Conservation (phyloP, 2,329 filamentous ascomycete species). For the Decorospora gaudefroyi region DNA sequence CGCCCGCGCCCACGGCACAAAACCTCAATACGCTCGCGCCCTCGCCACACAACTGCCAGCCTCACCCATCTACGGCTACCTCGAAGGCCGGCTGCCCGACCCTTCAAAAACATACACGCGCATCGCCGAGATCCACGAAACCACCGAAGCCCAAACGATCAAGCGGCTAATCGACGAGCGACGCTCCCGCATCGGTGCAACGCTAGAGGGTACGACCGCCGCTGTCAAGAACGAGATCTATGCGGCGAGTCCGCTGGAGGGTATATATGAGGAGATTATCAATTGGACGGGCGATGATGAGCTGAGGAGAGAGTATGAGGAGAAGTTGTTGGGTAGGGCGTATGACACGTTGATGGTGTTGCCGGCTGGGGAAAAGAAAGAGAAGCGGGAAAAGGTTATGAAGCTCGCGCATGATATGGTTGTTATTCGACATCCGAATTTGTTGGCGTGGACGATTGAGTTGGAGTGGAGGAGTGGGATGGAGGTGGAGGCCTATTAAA, state of each 20-base stretch:
- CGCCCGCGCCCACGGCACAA: conserved; percentile 72
- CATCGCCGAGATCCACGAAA: conserved; percentile 81
- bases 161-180: conserved; percentile 89
- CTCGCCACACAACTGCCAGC: conserved; percentile 77
- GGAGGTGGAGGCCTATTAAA: conserved; percentile 31
- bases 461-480: conserved; percentile 76
- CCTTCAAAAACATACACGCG: conserved; percentile 80
- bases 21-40: conserved; percentile 73
- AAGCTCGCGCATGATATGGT: conserved; percentile 90
- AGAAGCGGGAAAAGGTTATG: conserved; percentile 72
- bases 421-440: conserved; percentile 88
- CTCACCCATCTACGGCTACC: conserved; percentile 75
- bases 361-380: conserved; percentile 67
- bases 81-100: conserved; percentile 82
- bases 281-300: conserved; percentile 91
- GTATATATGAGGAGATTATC: conserved; percentile 79
- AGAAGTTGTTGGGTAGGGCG: conserved; percentile 81
- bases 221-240: conserved; percentile 89
- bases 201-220: conserved; percentile 76
- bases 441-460: conserved; percentile 86
- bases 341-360: conserved; percentile 76
- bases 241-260: conserved; percentile 73
- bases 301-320: conserved; percentile 79
- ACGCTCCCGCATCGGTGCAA: conserved; percentile 82
- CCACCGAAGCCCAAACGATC: conserved; percentile 84